phyloP scores from a whole-genome alignment of 257 asterid species.

The Salvia rosmarinus region DNA sequence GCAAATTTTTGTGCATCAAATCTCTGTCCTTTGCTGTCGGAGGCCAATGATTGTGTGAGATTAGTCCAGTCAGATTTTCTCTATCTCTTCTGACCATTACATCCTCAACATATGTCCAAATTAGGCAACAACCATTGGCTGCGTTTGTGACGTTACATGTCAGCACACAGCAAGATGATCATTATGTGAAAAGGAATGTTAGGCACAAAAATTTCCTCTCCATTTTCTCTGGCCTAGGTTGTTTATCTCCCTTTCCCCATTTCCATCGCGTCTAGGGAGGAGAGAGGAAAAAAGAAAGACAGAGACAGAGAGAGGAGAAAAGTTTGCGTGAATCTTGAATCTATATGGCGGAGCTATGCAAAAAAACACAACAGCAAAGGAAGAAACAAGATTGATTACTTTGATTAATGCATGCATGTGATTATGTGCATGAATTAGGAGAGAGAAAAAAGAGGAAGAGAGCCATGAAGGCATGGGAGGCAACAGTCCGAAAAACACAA shows the following conservation, averaged over 20 bases:
- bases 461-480: constrained; percentile 98
- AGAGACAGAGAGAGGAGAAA: constrained; percentile 30
- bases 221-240: constrained; percentile 50
- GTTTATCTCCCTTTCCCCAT: constrained; percentile 41
- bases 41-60: constrained; percentile 32
- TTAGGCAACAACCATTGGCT: constrained; percentile 24
- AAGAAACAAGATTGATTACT: neutral
- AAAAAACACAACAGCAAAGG: neutral
- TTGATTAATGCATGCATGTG: constrained; percentile 25
- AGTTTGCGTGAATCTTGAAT: constrained; percentile 27
- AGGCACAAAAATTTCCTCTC: constrained; percentile 9
- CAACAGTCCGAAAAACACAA: constrained; percentile 82
- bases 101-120: constrained; percentile 33
- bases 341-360: constrained; percentile 40
- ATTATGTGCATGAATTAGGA: constrained; percentile 15
- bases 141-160: constrained; percentile 12
- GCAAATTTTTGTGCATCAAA: constrained; percentile 29
- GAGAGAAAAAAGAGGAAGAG: neutral
- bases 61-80: no score
- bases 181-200: constrained; percentile 13
- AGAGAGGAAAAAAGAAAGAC: constrained; percentile 28
- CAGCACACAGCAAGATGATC: constrained; percentile 6
- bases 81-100: constrained; percentile 28
- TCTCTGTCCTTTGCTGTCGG: constrained; percentile 33
- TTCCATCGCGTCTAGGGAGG: constrained; percentile 47